Evolutionary conservation across 495 filamentous ascomycete genomes (phyloP), one percentile per base, ranked within the genome.

Genomic region (Penicillium turbatum): DNA sequence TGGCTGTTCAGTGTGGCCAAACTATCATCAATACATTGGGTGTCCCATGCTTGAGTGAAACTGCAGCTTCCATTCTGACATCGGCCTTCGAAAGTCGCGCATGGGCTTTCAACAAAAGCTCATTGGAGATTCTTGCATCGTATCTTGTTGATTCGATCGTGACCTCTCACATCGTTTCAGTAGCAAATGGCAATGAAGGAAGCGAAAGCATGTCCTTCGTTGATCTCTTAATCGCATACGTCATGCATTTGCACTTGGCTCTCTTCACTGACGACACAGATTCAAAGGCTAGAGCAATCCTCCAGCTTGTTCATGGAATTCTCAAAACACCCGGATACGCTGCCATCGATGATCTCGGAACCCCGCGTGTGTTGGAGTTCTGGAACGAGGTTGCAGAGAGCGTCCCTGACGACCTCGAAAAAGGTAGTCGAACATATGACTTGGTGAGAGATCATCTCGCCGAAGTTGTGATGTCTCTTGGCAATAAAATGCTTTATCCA

Each of bases 291-390:
- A 63, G 57, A n/a, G 61, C 64, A 17, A 48, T 76, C n/a, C 71
- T 86, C 11, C 52, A 66, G 12, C 70, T 76, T 7, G 67, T 88
- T 11, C 78, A 80, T 47, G 81, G 81, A 1, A 75, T 97, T 16
- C 76, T 92, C 42, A 81, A 78, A 26, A 82, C 82, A 6, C 79
- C 86, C 34, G 90, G 90, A 7, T 83, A 85, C 65, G 83, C 89
- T 3, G 85, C 85, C 4, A 82, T 82, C 21, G 89, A 95, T 13
- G 89, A 97, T 60, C 74, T 78, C 38, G 83, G 95, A 36, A 90
- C 89, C 37, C 80, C 86, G 2, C 80, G 82, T 4, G 84, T 85
- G 2, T 74, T 96, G 26, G 88, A 96, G 56, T 96, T 92, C 70
- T 96, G 92, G 91, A 86, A 78, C 10, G 76, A 72, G 26, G 71